phyloP scores from a whole-genome alignment of 2,329 filamentous ascomycete species.

The Fusarium albidum region DNA sequence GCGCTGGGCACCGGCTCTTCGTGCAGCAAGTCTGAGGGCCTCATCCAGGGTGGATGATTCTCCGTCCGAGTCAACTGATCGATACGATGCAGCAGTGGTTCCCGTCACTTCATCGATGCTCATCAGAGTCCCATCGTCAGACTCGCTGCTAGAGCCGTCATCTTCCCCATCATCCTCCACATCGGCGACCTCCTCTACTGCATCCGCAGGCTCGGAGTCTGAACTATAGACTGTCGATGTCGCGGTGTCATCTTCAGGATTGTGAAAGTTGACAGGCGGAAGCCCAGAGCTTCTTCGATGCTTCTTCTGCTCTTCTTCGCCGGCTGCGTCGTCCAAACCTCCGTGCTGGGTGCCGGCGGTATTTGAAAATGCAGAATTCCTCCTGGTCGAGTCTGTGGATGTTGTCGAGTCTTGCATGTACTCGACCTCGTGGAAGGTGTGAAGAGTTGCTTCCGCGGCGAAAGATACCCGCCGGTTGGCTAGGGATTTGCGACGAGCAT shows the following conservation, averaged over 20 bases:
- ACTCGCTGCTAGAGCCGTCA: slow-evolving; percentile 61
- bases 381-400: slow-evolving; percentile 77
- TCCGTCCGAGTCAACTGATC: slow-evolving; percentile 65
- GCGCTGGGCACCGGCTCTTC: slow-evolving; percentile 76
- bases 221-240: slow-evolving; percentile 84
- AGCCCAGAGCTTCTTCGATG: slow-evolving; percentile 72
- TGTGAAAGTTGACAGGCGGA: slow-evolving; percentile 70
- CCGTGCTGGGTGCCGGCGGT: slow-evolving; percentile 54
- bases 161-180: slow-evolving; percentile 58
- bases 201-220: slow-evolving; percentile 66
- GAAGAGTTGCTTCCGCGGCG: slow-evolving; percentile 93
- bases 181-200: slow-evolving; percentile 63
- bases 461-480: slow-evolving; percentile 96
- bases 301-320: slow-evolving; percentile 71
- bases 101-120: slow-evolving; percentile 81
- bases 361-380: slow-evolving; percentile 62
- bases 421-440: slow-evolving; percentile 96
- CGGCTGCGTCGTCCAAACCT: slow-evolving; percentile 66
- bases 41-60: slow-evolving; percentile 81
- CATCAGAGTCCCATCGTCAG: slow-evolving; percentile 82
- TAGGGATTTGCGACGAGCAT: slow-evolving; percentile 90
- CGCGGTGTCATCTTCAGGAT: slow-evolving; percentile 70
- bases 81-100: slow-evolving; percentile 69
- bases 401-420: slow-evolving; percentile 87
- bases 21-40: slow-evolving; percentile 77